Evolutionary conservation across 805 yeast species (phyloP).

Genomic region (Yamadazyma takamatsuzukensis): DNA sequence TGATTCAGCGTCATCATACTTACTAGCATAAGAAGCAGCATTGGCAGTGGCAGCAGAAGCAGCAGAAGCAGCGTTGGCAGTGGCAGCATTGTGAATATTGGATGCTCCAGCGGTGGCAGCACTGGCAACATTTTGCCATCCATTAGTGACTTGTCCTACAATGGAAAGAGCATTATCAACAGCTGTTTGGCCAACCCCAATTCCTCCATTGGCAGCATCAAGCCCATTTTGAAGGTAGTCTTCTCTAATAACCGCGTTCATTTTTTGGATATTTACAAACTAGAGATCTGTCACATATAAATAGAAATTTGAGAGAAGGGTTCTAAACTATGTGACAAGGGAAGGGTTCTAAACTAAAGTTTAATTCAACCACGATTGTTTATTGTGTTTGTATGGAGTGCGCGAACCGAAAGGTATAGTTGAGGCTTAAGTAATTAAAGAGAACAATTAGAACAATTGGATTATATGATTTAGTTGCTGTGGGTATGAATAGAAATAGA

Average conservation of each 20-base stretch:
- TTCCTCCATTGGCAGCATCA: conserved; percentile 4
- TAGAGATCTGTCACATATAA: neutral
- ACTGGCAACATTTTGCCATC: too few relatives aligned
- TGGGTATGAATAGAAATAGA: too few relatives aligned
- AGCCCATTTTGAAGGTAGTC: conserved; percentile 5
- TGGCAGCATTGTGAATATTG: conserved; percentile 8
- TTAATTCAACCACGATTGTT: too few relatives aligned
- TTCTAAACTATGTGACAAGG: neutral
- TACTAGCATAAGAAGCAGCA: conserved; percentile 12
- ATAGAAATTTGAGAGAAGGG: neutral
- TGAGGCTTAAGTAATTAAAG: too few relatives aligned
- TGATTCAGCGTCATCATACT: conserved; percentile 7
- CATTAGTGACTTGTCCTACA: conserved; percentile 14
- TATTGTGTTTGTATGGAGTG: too few relatives aligned
- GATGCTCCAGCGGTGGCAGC: conserved; percentile 8
- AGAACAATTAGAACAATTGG: too few relatives aligned
- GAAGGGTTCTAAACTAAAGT: conserved; percentile 12
- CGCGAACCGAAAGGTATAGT: too few relatives aligned
- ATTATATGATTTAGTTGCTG: too few relatives aligned
- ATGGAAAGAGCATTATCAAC: conserved; percentile 12
- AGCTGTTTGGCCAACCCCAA: conserved; percentile 10
- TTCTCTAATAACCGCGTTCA: conserved; percentile 25
- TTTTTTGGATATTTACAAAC: conserved; percentile 4
- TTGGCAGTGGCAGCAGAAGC: conserved; percentile 15
- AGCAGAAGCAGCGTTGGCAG: conserved; percentile 13